phyloP scores from a whole-genome alignment of 768 basidiomycete species.

The Amanita rubescens region DNA sequence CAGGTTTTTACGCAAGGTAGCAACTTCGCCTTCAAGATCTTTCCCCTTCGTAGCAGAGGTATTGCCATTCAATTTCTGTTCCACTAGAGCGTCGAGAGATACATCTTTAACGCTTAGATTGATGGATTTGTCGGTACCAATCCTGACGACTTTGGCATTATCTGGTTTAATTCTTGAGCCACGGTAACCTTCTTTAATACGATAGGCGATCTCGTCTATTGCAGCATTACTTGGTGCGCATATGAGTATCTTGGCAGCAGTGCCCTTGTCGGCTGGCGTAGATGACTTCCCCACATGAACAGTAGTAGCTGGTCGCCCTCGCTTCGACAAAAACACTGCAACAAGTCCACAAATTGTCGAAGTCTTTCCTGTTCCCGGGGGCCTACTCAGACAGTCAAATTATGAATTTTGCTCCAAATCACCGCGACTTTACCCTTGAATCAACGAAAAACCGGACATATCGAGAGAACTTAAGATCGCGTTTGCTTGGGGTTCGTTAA shows the following conservation, averaged over 20 bases:
- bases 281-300: slow-evolving; percentile 35
- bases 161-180: slow-evolving; percentile 44
- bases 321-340: slow-evolving; percentile 65
- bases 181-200: slow-evolving; percentile 75
- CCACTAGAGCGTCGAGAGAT: slow-evolving; percentile 81
- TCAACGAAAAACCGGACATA: slow-evolving; percentile 75
- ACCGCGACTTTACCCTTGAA: slow-evolving; percentile 72
- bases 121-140: slow-evolving; percentile 71
- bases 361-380: slow-evolving; percentile 98
- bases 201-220: slow-evolving; percentile 90
- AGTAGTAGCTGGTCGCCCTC: slow-evolving; percentile 38
- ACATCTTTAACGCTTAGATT: slow-evolving; percentile 78
- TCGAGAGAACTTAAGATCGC: slow-evolving; percentile 76
- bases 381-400: slow-evolving; percentile 38
- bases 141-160: slow-evolving; percentile 81
- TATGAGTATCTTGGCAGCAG: slow-evolving; percentile 64
- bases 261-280: slow-evolving; percentile 33
- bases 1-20: slow-evolving; percentile 55
- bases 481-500: slow-evolving; percentile 92
- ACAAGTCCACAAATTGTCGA: slow-evolving; percentile 97
- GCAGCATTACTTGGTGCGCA: slow-evolving; percentile 99
- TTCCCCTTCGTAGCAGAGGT: slow-evolving; percentile 37
- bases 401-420: neutral
- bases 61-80: slow-evolving; percentile 53
- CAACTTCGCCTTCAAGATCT: slow-evolving; percentile 44